These are phyloP conservation scores for Candida patagonica DNA, from an alignment of 805 yeast genomes.

Conservation along the genomic window DNA sequence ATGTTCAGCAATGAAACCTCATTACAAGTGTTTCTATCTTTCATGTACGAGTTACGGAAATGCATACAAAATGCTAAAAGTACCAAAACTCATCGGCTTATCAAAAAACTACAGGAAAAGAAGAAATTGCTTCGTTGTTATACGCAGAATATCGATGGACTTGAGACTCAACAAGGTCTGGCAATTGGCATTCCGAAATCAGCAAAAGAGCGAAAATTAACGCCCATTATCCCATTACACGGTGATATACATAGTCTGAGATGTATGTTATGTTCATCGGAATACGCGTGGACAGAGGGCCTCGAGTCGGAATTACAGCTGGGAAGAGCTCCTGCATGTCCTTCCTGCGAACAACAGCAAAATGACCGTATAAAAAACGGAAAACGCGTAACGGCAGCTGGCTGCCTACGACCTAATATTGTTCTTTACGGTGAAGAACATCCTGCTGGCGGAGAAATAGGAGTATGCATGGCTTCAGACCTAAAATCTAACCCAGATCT, in stretches of 20 bases:
- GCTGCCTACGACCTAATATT: conserved; percentile 77
- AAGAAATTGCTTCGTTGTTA: conserved; percentile 74
- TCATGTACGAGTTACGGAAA: conserved; percentile 72
- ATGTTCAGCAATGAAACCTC: conserved; percentile 62
- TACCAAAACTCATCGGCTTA: conserved; percentile 75
- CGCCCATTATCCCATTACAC: conserved; percentile 81
- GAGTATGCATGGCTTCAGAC: conserved; percentile 61
- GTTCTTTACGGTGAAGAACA: conserved; percentile 93
- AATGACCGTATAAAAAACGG: conserved; percentile 55
- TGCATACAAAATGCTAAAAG: conserved; percentile 62
- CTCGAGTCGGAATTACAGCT: conserved; percentile 38
- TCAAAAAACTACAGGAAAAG: conserved; percentile 48
- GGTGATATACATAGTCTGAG: conserved; percentile 73
- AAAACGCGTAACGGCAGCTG: conserved; percentile 63
- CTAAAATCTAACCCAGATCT: conserved; percentile 56
- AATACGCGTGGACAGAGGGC: conserved; percentile 53
- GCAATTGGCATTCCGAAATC: conserved; percentile 37
- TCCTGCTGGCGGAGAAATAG: conserved; percentile 73
- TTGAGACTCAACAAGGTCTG: conserved; percentile 60
- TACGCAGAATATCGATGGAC: conserved; percentile 90
- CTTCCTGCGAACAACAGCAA: conserved; percentile 50
- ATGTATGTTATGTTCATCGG: conserved; percentile 62
- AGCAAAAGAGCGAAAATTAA: conserved; percentile 43
- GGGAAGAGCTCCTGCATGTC: conserved; percentile 74
- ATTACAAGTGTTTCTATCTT: conserved; percentile 68